Evolutionary conservation across 164 flowering plant genomes (phyloP).

Genomic region (Nymphaea colorata): DNA sequence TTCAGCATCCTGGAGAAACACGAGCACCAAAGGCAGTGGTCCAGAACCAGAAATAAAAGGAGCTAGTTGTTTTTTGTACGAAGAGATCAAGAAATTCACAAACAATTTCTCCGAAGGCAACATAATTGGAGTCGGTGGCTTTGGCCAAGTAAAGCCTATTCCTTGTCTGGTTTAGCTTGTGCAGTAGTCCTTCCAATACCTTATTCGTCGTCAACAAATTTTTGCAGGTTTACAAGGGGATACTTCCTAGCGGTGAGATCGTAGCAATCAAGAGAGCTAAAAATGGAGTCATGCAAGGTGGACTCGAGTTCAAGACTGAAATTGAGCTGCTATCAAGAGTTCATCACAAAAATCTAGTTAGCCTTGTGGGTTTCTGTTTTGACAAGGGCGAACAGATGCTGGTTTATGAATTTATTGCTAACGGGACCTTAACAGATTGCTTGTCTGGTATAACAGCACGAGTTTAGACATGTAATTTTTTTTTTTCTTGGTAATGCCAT

Average conservation of each 20-base stretch:
- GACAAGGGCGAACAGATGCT: conserved; percentile 77
- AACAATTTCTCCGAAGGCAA: conserved; percentile 43
- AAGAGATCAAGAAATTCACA: conserved; percentile 57
- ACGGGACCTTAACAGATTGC: conserved; percentile 51
- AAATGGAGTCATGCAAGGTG: conserved; percentile 70
- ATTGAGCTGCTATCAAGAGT: conserved; percentile 70
- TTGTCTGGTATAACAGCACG: conserved; percentile 31
- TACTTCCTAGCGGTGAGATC: conserved; percentile 33
- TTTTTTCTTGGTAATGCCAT: background rate
- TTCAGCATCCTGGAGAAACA: conserved; percentile 70
- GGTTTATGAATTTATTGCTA: conserved; percentile 53
- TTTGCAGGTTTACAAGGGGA: conserved; percentile 51
- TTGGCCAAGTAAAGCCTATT: conserved; percentile 31
- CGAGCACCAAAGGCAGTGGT: conserved; percentile 57
- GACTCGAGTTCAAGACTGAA: conserved; percentile 61
- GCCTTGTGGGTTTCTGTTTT: conserved; percentile 61
- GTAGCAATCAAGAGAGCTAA: conserved; percentile 71
- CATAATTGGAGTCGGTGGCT: conserved; percentile 50
- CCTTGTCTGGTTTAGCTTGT: background rate
- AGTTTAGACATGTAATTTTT: background rate
- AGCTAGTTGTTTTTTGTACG: conserved; percentile 71
- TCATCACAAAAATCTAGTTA: conserved; percentile 69
- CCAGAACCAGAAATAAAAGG: conserved; percentile 71
- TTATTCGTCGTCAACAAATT: background rate
- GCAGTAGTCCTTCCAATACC: background rate